Conservation (phyloP, 192 early-diverging fungal genomes). For the Umbelopsis ramanniana region DNA sequence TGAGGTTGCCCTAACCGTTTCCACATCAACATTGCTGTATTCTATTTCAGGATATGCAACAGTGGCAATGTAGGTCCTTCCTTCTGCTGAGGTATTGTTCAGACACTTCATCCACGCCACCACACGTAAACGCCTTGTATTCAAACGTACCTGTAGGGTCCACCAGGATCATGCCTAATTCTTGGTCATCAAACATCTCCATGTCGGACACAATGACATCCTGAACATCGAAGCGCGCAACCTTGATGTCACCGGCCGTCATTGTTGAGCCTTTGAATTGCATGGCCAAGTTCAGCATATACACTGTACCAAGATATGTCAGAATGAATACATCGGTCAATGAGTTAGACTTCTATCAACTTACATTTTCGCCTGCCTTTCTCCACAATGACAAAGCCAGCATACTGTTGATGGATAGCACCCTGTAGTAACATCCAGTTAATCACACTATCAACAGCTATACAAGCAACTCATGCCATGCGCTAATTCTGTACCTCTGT, state of each 20-base stretch:
- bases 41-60: slow-evolving; percentile 6
- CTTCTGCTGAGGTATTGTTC: not conserved
- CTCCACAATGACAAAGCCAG: slow-evolving; percentile 10
- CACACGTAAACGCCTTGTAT: not conserved
- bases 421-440: not conserved
- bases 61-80: slow-evolving; percentile 1
- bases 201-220: slow-evolving; percentile 23
- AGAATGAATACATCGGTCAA: not conserved
- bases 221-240: slow-evolving; percentile 15
- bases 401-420: not conserved
- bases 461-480: not conserved
- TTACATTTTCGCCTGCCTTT: slow-evolving; percentile 9
- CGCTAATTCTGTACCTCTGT: not conserved
- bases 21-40: slow-evolving; percentile 7
- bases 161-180: slow-evolving; percentile 14
- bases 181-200: slow-evolving; percentile 20
- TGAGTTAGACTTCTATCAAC: not conserved
- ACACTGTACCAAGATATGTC: not conserved
- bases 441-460: not conserved
- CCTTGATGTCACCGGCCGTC: not conserved
- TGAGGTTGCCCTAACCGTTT: slow-evolving; percentile 16
- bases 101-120: not conserved
- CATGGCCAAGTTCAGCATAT: slow-evolving; percentile 9
- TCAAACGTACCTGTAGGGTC: not conserved
- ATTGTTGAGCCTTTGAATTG: not conserved